A percentile compares a stretch with the other conserved stretches of the same genome.
Evolutionary conservation across 768 basidiomycete species (phyloP).

Genomic region (Kwoniella sp.): DNA sequence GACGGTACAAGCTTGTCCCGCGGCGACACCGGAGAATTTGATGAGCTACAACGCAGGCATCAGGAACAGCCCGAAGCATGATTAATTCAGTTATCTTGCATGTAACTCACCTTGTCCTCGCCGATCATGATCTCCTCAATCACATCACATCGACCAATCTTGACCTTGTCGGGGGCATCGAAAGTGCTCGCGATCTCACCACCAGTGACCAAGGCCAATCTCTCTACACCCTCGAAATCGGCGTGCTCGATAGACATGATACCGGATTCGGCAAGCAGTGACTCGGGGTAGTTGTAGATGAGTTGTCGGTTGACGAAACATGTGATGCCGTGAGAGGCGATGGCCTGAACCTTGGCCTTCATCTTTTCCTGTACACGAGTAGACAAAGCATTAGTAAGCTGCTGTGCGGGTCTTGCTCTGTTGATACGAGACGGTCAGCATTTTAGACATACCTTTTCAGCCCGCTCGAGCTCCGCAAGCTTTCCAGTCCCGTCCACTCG

Average conservation of each 20-base stretch:
- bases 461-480: slow-evolving; percentile 95
- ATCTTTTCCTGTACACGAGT: slow-evolving; percentile 81
- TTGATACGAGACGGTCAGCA: too few species aligned
- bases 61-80: not conserved
- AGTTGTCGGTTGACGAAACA: slow-evolving; percentile 97
- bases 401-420: too few species aligned
- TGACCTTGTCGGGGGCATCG: slow-evolving; percentile 86
- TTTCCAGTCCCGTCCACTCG: slow-evolving; percentile 96
- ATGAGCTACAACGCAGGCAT: slow-evolving; percentile 68
- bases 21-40: slow-evolving; percentile 98
- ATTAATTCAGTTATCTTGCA: too few species aligned
- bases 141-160: slow-evolving; percentile 86
- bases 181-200: slow-evolving; percentile 97
- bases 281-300: slow-evolving; percentile 99
- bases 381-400: too few species aligned
- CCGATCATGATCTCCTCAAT: slow-evolving; percentile 99
- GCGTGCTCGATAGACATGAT: slow-evolving; percentile 97
- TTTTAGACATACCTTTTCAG: slow-evolving; percentile 79
- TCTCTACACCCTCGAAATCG: slow-evolving; percentile 97
- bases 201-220: slow-evolving; percentile 91
- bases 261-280: slow-evolving; percentile 87
- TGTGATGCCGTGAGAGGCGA: slow-evolving; percentile 92
- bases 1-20: slow-evolving; percentile 96
- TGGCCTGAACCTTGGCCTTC: slow-evolving; percentile 95
- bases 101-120: slow-evolving; percentile 80